Evolutionary conservation across 2,329 filamentous ascomycete species (phyloP).

Genomic region (Lachnellula suecica): DNA sequence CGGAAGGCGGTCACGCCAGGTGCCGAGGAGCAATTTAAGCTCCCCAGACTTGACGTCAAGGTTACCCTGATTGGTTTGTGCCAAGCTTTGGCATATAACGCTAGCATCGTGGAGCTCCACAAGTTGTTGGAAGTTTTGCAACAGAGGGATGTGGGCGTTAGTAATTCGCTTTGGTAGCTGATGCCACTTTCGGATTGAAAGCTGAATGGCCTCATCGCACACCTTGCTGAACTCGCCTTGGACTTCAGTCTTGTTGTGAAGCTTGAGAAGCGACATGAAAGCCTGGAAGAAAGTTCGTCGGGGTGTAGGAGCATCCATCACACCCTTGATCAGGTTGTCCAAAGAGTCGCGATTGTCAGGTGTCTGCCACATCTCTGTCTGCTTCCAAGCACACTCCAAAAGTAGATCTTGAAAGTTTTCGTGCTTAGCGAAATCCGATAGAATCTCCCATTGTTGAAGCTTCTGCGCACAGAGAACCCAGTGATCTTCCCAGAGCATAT

Average conservation of each 20-base stretch:
- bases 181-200: constrained; percentile 98
- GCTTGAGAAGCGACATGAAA: constrained; percentile 94
- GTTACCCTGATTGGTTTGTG: constrained; percentile 79
- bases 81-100: constrained; percentile 89
- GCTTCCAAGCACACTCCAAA: constrained; percentile 92
- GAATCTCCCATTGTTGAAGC: constrained; percentile 97
- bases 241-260: constrained; percentile 84
- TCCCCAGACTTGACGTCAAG: constrained; percentile 94
- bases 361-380: constrained; percentile 91
- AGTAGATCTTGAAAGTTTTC: constrained; percentile 98
- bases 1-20: constrained; percentile 92
- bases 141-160: constrained; percentile 88
- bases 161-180: constrained; percentile 93
- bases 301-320: constrained; percentile 96
- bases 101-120: constrained; percentile 97
- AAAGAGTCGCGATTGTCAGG: constrained; percentile 84
- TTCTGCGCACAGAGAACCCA: constrained; percentile 98
- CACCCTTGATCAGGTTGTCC: constrained; percentile 90
- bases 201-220: constrained; percentile 94
- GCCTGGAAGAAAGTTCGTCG: constrained; percentile 95
- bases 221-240: constrained; percentile 81
- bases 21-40: constrained; percentile 87
- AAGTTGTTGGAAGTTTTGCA: constrained; percentile 97
- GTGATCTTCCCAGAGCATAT: constrained; percentile 99
- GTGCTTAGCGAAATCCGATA: constrained; percentile 97